phyloP scores from a whole-genome alignment of 163 green algal species.

The Volvox carteri region DNA sequence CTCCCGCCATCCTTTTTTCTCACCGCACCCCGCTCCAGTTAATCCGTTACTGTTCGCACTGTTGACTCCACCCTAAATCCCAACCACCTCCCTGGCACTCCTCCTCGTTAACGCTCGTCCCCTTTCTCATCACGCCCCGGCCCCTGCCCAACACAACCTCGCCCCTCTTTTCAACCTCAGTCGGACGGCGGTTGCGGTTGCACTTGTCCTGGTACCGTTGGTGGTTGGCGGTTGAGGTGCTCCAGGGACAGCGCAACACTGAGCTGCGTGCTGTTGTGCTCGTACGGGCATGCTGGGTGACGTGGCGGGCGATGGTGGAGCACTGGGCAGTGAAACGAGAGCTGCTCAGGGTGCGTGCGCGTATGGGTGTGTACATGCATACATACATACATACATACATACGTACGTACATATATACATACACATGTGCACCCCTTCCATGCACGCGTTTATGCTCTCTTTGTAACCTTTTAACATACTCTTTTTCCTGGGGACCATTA shows the following conservation, averaged over 20 bases:
- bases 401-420: background rate
- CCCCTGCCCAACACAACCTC: too few relatives aligned
- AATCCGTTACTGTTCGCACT: too few relatives aligned
- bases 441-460: background rate
- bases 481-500: too few relatives aligned
- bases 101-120: too few relatives aligned
- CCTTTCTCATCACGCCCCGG: too few relatives aligned
- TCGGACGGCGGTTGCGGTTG: conserved; percentile 41
- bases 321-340: background rate
- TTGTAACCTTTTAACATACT: too few relatives aligned
- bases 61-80: too few relatives aligned
- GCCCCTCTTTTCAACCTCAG: too few relatives aligned
- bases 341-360: conserved; percentile 5
- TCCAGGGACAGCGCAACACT: conserved; percentile 44
- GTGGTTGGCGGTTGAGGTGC: conserved; percentile 29
- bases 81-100: too few relatives aligned
- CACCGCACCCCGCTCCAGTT: too few relatives aligned
- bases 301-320: conserved; percentile 17
- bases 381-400: background rate
- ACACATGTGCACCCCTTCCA: background rate
- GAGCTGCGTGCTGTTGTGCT: conserved; percentile 57
- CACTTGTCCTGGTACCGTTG: conserved; percentile 7
- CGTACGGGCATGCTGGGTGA: background rate
- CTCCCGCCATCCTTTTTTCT: too few relatives aligned
- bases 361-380: background rate